Evolutionary conservation across 2,329 filamentous ascomycete species (phyloP).

Genomic region (Fusarium kyushuense): DNA sequence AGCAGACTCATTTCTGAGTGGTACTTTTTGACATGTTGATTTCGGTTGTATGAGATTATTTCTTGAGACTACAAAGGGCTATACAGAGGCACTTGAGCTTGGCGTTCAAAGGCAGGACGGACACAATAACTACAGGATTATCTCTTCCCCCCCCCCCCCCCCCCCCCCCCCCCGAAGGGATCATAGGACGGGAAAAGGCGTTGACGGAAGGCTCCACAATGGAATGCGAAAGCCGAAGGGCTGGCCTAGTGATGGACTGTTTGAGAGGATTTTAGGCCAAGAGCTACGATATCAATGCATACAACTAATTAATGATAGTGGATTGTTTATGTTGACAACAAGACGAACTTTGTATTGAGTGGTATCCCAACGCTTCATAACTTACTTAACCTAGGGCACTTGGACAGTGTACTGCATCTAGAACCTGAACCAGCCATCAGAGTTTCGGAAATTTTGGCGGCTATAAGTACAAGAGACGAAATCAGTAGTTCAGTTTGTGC

Average conservation of each 20-base stretch:
- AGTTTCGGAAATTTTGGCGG: too few relatives aligned
- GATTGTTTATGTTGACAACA: background rate
- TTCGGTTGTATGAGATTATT: conserved; percentile 16
- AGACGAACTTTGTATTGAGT: background rate
- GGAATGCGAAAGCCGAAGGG: conserved; percentile 16
- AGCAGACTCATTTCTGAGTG: conserved; percentile 28
- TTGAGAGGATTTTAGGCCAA: conserved; percentile 13
- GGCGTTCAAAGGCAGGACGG: conserved; percentile 44
- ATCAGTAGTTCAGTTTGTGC: too few relatives aligned
- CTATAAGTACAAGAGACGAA: too few relatives aligned
- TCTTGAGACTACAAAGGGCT: conserved; percentile 39
- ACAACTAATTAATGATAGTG: conserved; percentile 35
- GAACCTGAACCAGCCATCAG: background rate
- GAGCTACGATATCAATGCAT: conserved; percentile 45
- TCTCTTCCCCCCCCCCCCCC: background rate
- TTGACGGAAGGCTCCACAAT: conserved; percentile 25
- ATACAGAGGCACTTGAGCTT: conserved; percentile 43
- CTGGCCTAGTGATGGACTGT: conserved; percentile 27
- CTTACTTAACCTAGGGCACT: background rate
- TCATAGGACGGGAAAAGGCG: conserved; percentile 39
- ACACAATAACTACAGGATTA: conserved; percentile 29
- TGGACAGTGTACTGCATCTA: background rate
- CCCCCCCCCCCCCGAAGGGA: conserved; percentile 11
- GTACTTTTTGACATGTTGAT: conserved; percentile 20
- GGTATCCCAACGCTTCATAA: background rate